These are phyloP conservation scores for Spathaspora girioi DNA, from an alignment of 805 yeast species.

Conservation along the genomic window DNA sequence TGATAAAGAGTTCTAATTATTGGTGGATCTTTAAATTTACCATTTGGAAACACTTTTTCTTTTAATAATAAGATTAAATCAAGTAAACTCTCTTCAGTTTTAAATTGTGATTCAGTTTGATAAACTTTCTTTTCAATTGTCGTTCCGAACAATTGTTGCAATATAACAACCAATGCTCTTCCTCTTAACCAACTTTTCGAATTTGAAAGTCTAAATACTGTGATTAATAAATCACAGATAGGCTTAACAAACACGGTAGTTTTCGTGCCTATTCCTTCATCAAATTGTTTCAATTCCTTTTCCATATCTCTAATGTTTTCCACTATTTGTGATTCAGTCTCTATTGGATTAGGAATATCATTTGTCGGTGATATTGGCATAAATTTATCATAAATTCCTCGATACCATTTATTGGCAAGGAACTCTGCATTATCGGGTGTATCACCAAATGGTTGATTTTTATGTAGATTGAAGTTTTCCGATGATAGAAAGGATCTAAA, in stretches of 20 bases:
- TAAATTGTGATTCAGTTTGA: conserved; percentile 31
- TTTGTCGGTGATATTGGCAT: conserved; percentile 1
- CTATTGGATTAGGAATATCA: not conserved
- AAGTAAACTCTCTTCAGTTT: conserved; percentile 45
- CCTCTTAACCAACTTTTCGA: conserved; percentile 81
- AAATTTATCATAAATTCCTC: conserved; percentile 19
- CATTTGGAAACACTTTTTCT: conserved; percentile 38
- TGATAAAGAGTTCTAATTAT: conserved; percentile 48
- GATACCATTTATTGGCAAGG: conserved; percentile 33
- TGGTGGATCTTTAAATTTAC: conserved; percentile 46
- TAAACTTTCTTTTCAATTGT: conserved; percentile 73
- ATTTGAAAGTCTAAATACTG: conserved; percentile 61
- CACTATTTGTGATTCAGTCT: conserved; percentile 11
- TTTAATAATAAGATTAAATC: conserved; percentile 25
- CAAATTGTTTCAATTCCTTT: conserved; percentile 50
- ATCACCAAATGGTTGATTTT: conserved; percentile 23
- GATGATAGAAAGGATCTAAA: conserved; percentile 77
- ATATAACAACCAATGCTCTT: conserved; percentile 70
- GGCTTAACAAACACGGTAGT: conserved; percentile 67
- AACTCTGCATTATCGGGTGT: conserved; percentile 15
- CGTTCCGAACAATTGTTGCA: conserved; percentile 85
- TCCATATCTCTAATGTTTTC: conserved; percentile 47
- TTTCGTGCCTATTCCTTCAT: conserved; percentile 23
- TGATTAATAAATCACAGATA: conserved; percentile 69
- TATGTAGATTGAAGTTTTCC: conserved; percentile 47